Evolutionary conservation across 1,284 basidiomycete species (phyloP), one percentile per base, ranked within the genome.

Genomic region (Phellinidium pouzarii): DNA sequence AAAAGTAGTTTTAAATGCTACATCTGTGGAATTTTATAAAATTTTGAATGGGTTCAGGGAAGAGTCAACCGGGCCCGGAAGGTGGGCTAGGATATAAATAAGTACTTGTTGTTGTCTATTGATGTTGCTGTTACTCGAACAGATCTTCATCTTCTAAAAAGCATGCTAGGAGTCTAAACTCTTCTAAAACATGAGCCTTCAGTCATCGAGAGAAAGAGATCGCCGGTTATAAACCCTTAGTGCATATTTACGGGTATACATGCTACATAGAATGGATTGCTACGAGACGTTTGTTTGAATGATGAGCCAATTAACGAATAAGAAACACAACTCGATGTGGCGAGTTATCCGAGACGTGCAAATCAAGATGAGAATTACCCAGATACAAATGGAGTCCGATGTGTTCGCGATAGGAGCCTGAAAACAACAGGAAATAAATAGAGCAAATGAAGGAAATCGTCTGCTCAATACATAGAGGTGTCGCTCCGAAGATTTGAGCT

Each of bases 241-340:
- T 34, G 31, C 31, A 34, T 47, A 47, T 12, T 36, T 14, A 26
- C 41, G 25, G 38, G 17, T 50, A 50, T 50, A 42, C 26, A 42
- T 43, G 48, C 17, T 50, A 50, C 36, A 50, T 40, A 40, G 22
- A 40, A 42, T 50, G 48, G 20, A 36, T 41, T 48, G 47, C 40
- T 38, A 26, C 19, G 23, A 20, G 19, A n/a, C 3, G 19, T 7
- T 48, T 38, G 36, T 40, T 34, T 17, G 47, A 26, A 26, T 38
- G 27, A 38, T 20, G 27, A 23, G 17, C 8, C 23, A 22, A 48
- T 12, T 34, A 17, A 48, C n/a, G 23, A 40, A n/a, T 29, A 50
- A 42, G 48, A 50, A 40, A 19, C n/a, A 29, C 25, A 23, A 42
- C 36, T 38, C 40, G 26, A 22, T 50, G 38, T 37, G 17, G 27